Percentiles rank a stretch among this genome's conserved stretches.
phyloP scores from a whole-genome alignment of 371 early-diverging fungal species.

The Fennellomyces sp. region DNA sequence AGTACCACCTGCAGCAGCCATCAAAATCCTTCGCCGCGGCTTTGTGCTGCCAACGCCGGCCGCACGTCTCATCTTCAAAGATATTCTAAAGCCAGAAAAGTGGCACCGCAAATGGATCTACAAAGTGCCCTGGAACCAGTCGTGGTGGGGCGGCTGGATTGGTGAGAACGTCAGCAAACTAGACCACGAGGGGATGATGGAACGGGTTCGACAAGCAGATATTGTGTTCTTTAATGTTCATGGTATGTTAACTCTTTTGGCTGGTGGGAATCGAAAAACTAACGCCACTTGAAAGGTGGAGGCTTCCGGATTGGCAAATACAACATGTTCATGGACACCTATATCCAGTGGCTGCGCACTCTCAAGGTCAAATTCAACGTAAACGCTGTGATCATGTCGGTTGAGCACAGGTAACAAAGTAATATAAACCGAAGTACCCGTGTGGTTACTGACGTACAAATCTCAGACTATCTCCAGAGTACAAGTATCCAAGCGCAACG shows the following conservation, averaged over 20 bases:
- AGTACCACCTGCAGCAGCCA: constrained; percentile 41
- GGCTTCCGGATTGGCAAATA: constrained; percentile 51
- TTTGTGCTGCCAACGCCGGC: constrained; percentile 52
- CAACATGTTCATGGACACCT: constrained; percentile 54
- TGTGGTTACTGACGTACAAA: not conserved
- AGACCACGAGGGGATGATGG: constrained; percentile 19
- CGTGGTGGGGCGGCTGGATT: constrained; percentile 57
- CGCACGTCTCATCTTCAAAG: constrained; percentile 46
- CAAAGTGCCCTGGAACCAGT: constrained; percentile 31
- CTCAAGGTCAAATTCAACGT: constrained; percentile 45
- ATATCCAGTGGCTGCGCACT: constrained; percentile 39
- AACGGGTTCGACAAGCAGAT: constrained; percentile 42
- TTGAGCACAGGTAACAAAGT: constrained; percentile 31
- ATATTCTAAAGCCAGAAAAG: constrained; percentile 42
- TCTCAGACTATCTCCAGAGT: constrained; percentile 47
- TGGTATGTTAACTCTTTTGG: constrained; percentile 24
- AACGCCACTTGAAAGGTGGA: constrained; percentile 30
- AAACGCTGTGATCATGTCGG: constrained; percentile 45
- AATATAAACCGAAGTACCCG: not conserved
- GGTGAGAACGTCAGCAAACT: constrained; percentile 39
- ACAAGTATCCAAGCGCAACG: constrained; percentile 47
- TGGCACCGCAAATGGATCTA: constrained; percentile 43
- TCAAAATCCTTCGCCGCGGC: constrained; percentile 37
- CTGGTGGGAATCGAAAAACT: not conserved
- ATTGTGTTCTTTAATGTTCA: constrained; percentile 51